Base-by-base conservation (phyloP, 1,284 basidiomycete genomes). In the Ceratobasidium sp. region DNA sequence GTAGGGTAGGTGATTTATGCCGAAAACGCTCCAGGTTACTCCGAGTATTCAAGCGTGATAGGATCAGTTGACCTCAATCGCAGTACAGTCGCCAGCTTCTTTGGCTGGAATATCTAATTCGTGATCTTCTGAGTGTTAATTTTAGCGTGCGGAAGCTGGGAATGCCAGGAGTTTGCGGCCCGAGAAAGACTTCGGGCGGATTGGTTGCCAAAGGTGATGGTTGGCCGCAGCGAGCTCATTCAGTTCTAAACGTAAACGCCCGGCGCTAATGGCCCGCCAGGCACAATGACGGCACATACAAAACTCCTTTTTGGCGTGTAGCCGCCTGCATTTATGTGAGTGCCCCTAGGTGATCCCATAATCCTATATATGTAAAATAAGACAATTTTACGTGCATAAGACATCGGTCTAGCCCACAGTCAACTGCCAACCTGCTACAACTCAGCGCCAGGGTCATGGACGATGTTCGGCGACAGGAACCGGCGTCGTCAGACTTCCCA, bases 391-490 rank as follows among this genome's bases (percentile, higher is more conserved):
- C 38, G 0, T 41, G 38, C 38, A 41, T 41, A 10, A 10, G 10
- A 10, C 38, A 41, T 41, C 38, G 38, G 10, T 41, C 6, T 41
- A 41, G 38, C 38, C 38, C 38, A 41, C 5, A 41, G 38, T 41
- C 38, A 57, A 57, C 18, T 54, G 23, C 14, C 20, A 54, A 23
- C 41, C 67, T 69, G 55, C 14, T 69, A 55, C 7, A 69, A 35
- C 67, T 69, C 67, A 20, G 55, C n/a, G 27, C 2, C 27, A 30
- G 67, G 55, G 52, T 69, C 67, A 50, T 69, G 55, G n/a, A 74
- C 57, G n/a, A 70, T 35, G 57, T 77, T 70, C 35, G 76, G 54
- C 38, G 66, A 69, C 46, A 77, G 44, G 68, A 70, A 77, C 5
- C 27, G 27, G 48, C 48, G 18, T 77, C 68, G 18, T 60, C 77